phyloP scores from a whole-genome alignment of 768 basidiomycete genomes.

The Russula olivacea region DNA sequence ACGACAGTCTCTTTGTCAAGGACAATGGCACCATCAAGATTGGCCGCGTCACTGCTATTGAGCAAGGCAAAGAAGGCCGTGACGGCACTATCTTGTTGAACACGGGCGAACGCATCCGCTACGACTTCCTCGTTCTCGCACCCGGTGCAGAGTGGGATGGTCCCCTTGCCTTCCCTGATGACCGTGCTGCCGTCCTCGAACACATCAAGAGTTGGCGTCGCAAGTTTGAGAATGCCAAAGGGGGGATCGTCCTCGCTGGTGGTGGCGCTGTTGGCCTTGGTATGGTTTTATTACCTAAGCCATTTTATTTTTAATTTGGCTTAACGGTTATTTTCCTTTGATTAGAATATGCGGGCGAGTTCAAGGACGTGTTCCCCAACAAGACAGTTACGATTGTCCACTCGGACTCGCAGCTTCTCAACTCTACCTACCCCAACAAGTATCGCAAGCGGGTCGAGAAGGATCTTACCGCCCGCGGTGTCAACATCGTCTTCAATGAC shows the following conservation, averaged over 20 bases:
- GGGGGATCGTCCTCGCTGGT: constrained; percentile 33
- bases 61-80: constrained; percentile 3
- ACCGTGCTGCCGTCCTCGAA: constrained; percentile 24
- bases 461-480: constrained; percentile 39
- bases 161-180: constrained; percentile 39
- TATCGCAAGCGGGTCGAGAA: constrained; percentile 46
- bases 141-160: constrained; percentile 21
- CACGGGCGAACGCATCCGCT: constrained; percentile 16
- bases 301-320: neutral
- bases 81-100: constrained; percentile 15
- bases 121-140: constrained; percentile 23
- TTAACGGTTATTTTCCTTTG: constrained; percentile 2
- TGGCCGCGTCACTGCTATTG: constrained; percentile 17
- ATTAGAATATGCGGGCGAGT: constrained; percentile 43
- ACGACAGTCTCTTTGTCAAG: constrained; percentile 19
- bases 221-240: constrained; percentile 30
- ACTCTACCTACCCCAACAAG: constrained; percentile 47
- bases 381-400: constrained; percentile 62
- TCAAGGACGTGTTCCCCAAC: constrained; percentile 38
- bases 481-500: constrained; percentile 50
- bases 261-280: constrained; percentile 41
- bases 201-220: constrained; percentile 31
- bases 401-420: constrained; percentile 46
- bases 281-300: constrained; percentile 24
- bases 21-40: constrained; percentile 19